Conservation (phyloP, 2,329 filamentous ascomycete species). For the Aspergillus aculeatinus region DNA sequence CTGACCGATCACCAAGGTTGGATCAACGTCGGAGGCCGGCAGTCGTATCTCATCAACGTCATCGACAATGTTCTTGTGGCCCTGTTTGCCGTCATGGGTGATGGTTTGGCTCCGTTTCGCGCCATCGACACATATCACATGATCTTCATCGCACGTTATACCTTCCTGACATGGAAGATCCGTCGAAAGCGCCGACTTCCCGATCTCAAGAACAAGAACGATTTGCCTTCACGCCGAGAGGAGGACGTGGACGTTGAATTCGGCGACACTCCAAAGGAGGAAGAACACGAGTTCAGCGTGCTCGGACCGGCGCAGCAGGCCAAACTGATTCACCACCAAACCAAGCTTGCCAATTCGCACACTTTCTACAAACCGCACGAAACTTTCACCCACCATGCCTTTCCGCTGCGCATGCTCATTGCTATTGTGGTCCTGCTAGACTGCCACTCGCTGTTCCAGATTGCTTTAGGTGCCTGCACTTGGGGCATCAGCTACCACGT, state of each 20-base stretch:
- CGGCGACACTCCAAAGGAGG: slow-evolving; percentile 43
- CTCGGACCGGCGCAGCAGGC: slow-evolving; percentile 66
- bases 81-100: slow-evolving; percentile 68
- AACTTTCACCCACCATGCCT: slow-evolving; percentile 76
- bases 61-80: slow-evolving; percentile 71
- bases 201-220: slow-evolving; percentile 65
- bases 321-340: slow-evolving; percentile 72
- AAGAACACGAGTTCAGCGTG: slow-evolving; percentile 60
- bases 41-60: slow-evolving; percentile 67
- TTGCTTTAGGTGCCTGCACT: slow-evolving; percentile 73
- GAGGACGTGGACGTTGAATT: slow-evolving; percentile 48
- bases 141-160: slow-evolving; percentile 75
- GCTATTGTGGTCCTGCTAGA: slow-evolving; percentile 78
- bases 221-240: slow-evolving; percentile 55
- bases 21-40: slow-evolving; percentile 75
- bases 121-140: slow-evolving; percentile 84
- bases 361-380: slow-evolving; percentile 90
- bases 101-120: slow-evolving; percentile 71
- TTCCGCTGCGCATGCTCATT: slow-evolving; percentile 71
- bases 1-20: slow-evolving; percentile 52
- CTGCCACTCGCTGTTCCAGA: slow-evolving; percentile 75
- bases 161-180: slow-evolving; percentile 63
- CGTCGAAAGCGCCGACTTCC: slow-evolving; percentile 63
- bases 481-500: slow-evolving; percentile 73
- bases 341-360: slow-evolving; percentile 77